Evolutionary conservation across 352 stramenopile genomes (phyloP).

Genomic region (Globisporangium takayamanum): DNA sequence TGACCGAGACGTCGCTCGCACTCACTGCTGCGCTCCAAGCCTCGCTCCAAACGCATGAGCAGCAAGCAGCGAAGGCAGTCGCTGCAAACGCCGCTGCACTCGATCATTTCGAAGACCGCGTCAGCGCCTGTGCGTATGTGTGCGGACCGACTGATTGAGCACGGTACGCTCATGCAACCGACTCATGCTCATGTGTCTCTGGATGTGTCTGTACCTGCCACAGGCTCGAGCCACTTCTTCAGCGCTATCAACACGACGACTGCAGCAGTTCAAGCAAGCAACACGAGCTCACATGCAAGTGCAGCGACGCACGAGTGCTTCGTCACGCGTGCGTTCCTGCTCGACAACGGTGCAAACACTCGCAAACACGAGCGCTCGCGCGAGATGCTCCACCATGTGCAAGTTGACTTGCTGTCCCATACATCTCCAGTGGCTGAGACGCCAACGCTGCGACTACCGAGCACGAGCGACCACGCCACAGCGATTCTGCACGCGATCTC

Average conservation of each 20-base stretch:
- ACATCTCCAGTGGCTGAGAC: not conserved
- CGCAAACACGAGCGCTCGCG: not conserved
- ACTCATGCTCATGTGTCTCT: not conserved
- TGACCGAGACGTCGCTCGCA: slow-evolving; percentile 11
- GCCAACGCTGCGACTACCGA: no score
- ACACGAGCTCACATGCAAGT: not conserved
- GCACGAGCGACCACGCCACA: no score
- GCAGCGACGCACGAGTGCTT: slow-evolving; percentile 1
- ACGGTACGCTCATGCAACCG: no score
- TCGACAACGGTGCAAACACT: not conserved
- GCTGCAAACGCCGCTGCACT: slow-evolving; percentile 5
- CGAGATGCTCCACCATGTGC: slow-evolving; percentile 5
- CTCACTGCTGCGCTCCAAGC: not conserved
- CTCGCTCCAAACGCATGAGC: not conserved
- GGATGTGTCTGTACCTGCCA: not conserved
- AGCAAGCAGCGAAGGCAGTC: not conserved
- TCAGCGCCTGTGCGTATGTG: slow-evolving; percentile 5
- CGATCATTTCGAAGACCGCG: slow-evolving; percentile 7
- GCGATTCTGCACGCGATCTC: no score
- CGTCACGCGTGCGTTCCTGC: not conserved
- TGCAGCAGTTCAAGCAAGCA: not conserved
- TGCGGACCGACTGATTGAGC: not conserved
- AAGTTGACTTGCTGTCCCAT: slow-evolving; percentile 2
- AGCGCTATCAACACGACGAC: not conserved
- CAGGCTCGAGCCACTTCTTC: slow-evolving; percentile 8